These are phyloP conservation scores for Trichoderma simmonsii DNA, from an alignment of 2,329 filamentous ascomycete genomes.

Conservation along the genomic window DNA sequence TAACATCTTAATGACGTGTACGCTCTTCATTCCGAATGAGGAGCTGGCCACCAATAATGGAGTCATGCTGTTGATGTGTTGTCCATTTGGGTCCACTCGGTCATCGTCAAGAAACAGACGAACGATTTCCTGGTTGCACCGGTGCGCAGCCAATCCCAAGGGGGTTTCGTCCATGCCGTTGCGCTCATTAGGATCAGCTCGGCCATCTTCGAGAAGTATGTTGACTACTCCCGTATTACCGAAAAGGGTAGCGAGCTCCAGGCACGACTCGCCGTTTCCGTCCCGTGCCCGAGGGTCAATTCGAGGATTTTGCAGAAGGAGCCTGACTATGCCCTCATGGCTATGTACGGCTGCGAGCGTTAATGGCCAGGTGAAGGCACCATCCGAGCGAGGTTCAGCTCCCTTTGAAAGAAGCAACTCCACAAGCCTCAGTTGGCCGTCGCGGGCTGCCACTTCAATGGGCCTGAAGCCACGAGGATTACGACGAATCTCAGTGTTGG, in stretches of 20 bases:
- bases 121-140: neutral
- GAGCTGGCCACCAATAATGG: neutral
- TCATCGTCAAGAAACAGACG: neutral
- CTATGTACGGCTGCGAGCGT: neutral
- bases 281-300: neutral
- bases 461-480: neutral
- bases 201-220: neutral
- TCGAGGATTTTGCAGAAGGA: neutral
- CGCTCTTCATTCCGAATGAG: neutral
- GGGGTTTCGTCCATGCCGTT: neutral
- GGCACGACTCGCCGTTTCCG: neutral
- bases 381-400: neutral
- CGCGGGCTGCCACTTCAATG: neutral
- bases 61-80: neutral
- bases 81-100: neutral
- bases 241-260: neutral
- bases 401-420: neutral
- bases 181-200: neutral
- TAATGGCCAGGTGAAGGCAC: neutral
- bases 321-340: neutral
- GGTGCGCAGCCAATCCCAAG: neutral
- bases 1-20: neutral
- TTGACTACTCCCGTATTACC: neutral
- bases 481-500: neutral
- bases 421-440: neutral